Evolutionary conservation across 495 filamentous ascomycete genomes (phyloP), one percentile per base, ranked within the genome.

Genomic region (Aspergillus sclerotiicarbonarius): DNA sequence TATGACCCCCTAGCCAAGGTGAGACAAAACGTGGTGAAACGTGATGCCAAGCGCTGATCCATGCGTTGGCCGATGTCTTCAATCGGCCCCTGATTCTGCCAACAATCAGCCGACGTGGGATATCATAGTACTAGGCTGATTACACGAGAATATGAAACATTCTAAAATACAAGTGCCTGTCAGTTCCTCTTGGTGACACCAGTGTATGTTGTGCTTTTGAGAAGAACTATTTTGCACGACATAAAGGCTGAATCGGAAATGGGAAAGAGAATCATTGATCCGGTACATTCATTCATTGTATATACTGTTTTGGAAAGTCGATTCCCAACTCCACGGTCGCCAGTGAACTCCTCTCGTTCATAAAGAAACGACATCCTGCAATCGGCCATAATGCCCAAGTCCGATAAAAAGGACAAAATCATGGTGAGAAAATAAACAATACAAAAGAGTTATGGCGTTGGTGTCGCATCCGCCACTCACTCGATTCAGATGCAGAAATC

Each of bases 41-140:
- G 41, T 19, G 20, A 25, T 15, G 51, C 51, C 51, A 53, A 53
- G 51, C 13, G 35, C 33, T 43, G 51, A 53, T 43, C 51, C 16
- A 12, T 39, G 51, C 32, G 37, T 39, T 37, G 20, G 51, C 35
- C 33, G 13, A 13, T n/a, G 37, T 12, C 37, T 41, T 41, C 37
- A n/a, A n/a, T 41, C 37, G 37, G 37, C 37, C 37, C 37, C 37
- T 41, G 33, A 13, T 35, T 35, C 2, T 13, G 9, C 33, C 33
- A 35, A 35, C 33, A 13, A 35, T 13, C 8, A 35, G 33, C 13
- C 33, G 13, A n/a, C 13, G 15, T 41, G 0, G 10, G n/a, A 33
- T 37, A 39, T 16, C 13, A n/a, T 25, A 25, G 25, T 25, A 25
- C 25, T 25, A 25, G 25, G 5, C 5, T 25, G 25, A 25, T 25